phyloP scores from a whole-genome alignment of 441 rosid genomes.

The Erodium trifolium region DNA sequence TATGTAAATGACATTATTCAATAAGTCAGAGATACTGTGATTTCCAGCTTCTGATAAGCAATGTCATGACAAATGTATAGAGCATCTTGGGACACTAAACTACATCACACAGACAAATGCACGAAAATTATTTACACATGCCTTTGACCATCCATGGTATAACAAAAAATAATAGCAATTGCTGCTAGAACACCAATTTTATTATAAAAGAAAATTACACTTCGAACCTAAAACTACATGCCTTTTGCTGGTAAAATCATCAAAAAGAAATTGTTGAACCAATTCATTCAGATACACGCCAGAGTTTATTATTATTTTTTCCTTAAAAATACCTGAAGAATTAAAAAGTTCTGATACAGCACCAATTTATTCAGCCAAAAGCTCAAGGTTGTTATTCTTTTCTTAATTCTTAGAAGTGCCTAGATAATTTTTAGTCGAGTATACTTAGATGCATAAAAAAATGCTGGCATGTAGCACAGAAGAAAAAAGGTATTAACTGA shows the following conservation, averaged over 20 bases:
- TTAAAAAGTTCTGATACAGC: background rate
- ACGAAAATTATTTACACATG: background rate
- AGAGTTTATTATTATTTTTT: background rate
- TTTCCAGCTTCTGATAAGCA: background rate
- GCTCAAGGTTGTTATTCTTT: background rate
- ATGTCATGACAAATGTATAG: background rate
- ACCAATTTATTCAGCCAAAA: background rate
- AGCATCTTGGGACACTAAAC: background rate
- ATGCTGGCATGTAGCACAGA: background rate
- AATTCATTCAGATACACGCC: background rate
- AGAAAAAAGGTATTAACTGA: background rate
- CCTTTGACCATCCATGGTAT: background rate
- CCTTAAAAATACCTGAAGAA: background rate
- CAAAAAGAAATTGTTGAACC: background rate
- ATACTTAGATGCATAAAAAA: background rate
- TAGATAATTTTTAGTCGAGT: background rate
- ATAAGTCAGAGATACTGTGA: conserved; percentile 1
- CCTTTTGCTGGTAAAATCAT: background rate
- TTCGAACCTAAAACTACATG: background rate
- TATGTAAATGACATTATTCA: background rate
- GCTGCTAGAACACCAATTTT: background rate
- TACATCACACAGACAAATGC: background rate
- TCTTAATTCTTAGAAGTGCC: background rate
- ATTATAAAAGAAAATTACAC: background rate
- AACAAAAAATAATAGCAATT: background rate